Percentiles rank a stretch among this genome's conserved stretches.
phyloP scores from a whole-genome alignment of 2,329 filamentous ascomycete genomes.

The Zalaria sp. region DNA sequence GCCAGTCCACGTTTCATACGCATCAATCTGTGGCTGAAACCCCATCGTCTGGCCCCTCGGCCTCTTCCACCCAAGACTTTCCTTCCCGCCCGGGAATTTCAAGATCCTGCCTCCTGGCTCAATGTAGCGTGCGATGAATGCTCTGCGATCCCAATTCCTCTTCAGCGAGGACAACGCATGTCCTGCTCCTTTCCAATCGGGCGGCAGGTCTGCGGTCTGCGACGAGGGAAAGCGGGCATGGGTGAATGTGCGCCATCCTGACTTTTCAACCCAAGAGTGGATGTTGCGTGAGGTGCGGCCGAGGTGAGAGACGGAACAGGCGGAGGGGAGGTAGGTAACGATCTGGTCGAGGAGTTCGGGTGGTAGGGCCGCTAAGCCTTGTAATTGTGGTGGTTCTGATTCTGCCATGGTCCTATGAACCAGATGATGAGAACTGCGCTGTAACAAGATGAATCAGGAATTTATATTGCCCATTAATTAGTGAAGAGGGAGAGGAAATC shows the following conservation, averaged over 20 bases:
- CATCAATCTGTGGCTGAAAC: conserved; percentile 44
- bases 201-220: conserved; percentile 17
- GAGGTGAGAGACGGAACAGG: conserved; percentile 29
- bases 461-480: no score
- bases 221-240: conserved; percentile 32
- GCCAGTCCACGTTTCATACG: conserved; percentile 38
- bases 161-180: conserved; percentile 42
- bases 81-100: conserved; percentile 14
- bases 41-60: conserved; percentile 40
- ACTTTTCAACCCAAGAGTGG: conserved; percentile 28
- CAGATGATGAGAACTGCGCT: no score
- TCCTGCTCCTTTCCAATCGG: conserved; percentile 35
- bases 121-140: conserved; percentile 40
- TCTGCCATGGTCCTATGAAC: no score
- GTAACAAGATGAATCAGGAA: no score
- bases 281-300: conserved; percentile 31
- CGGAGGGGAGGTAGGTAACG: conserved; percentile 27
- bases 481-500: no score
- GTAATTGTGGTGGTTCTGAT: no score
- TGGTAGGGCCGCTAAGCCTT: conserved; percentile 18
- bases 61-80: conserved; percentile 23
- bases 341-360: conserved; percentile 24
- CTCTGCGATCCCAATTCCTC: conserved; percentile 42
- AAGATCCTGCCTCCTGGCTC: conserved; percentile 23
- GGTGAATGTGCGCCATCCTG: conserved; percentile 36